Evolutionary conservation across 2,329 filamentous ascomycete genomes (phyloP).

Genomic region (Pseudomassariella vexata): DNA sequence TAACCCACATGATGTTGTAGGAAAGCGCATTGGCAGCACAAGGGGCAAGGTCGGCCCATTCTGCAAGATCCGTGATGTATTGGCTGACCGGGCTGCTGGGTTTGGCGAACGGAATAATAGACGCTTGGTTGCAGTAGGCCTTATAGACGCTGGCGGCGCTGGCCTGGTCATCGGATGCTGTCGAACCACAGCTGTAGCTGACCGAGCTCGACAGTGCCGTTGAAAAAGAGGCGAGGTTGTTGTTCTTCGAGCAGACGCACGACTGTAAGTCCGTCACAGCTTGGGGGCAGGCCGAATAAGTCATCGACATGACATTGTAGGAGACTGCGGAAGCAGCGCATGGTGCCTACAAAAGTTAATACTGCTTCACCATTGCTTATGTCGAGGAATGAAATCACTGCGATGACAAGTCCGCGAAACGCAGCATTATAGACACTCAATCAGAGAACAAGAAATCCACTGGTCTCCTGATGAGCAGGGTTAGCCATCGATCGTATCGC

Average conservation of each 20-base stretch:
- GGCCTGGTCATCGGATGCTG: constrained; percentile 40
- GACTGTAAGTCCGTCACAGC: constrained; percentile 39
- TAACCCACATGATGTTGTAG: constrained; percentile 31
- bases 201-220: constrained; percentile 32
- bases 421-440: too few relatives aligned
- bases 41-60: constrained; percentile 33
- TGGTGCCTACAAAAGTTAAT: constrained; percentile 32
- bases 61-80: constrained; percentile 45
- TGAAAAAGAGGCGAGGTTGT: constrained; percentile 31
- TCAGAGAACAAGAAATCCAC: too few relatives aligned
- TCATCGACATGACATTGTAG: constrained; percentile 36
- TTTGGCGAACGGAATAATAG: constrained; percentile 31
- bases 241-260: constrained; percentile 47
- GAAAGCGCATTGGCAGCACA: constrained; percentile 34
- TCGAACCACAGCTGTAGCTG: constrained; percentile 36
- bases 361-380: background rate
- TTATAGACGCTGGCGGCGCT: constrained; percentile 39
- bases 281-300: constrained; percentile 35
- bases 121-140: constrained; percentile 42
- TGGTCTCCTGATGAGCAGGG: too few relatives aligned
- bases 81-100: constrained; percentile 36
- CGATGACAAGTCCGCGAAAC: background rate
- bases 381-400: too few relatives aligned
- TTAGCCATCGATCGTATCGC: too few relatives aligned
- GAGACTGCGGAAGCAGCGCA: constrained; percentile 42